These are phyloP conservation scores for Sanguinoderma infundibulare DNA, from an alignment of 1,284 basidiomycete genomes.

Conservation along the genomic window DNA sequence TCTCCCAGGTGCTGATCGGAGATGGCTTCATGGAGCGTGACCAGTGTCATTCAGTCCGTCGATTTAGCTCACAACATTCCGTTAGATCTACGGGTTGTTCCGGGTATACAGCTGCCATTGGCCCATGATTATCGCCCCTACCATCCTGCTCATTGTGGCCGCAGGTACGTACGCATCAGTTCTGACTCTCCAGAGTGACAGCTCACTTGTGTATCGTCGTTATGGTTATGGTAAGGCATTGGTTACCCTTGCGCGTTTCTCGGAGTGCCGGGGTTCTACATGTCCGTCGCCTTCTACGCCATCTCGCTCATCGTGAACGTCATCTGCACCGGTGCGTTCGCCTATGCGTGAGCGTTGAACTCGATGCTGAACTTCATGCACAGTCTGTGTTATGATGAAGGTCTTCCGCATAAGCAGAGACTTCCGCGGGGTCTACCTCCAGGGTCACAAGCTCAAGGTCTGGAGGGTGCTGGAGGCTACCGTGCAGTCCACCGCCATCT, in stretches of 20 bases:
- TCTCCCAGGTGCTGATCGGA: slow-evolving; percentile 7
- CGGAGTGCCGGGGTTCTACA: slow-evolving; percentile 12
- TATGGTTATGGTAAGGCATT: slow-evolving; percentile 5
- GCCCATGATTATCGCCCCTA: slow-evolving; percentile 1
- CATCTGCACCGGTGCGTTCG: slow-evolving; percentile 11
- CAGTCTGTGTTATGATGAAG: slow-evolving; percentile 7
- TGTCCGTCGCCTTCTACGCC: slow-evolving; percentile 13
- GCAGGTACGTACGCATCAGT: background rate
- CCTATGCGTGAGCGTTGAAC: background rate
- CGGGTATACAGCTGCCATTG: slow-evolving; percentile 6
- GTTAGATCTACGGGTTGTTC: slow-evolving; percentile 10
- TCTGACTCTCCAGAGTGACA: too few relatives aligned
- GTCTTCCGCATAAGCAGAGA: slow-evolving; percentile 14
- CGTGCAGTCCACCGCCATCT: slow-evolving; percentile 18
- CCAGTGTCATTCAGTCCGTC: background rate
- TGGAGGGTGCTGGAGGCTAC: slow-evolving; percentile 12
- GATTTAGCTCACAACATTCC: background rate
- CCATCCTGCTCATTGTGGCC: background rate
- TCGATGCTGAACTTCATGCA: background rate
- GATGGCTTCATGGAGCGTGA: slow-evolving; percentile 11
- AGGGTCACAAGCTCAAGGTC: slow-evolving; percentile 5
- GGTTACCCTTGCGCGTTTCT: slow-evolving; percentile 12
- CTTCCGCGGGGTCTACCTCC: slow-evolving; percentile 6
- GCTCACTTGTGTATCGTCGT: background rate
- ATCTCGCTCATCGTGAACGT: slow-evolving; percentile 11